Conservation (phyloP, 257 asterid species). For the Nicotiana noctiflora region DNA sequence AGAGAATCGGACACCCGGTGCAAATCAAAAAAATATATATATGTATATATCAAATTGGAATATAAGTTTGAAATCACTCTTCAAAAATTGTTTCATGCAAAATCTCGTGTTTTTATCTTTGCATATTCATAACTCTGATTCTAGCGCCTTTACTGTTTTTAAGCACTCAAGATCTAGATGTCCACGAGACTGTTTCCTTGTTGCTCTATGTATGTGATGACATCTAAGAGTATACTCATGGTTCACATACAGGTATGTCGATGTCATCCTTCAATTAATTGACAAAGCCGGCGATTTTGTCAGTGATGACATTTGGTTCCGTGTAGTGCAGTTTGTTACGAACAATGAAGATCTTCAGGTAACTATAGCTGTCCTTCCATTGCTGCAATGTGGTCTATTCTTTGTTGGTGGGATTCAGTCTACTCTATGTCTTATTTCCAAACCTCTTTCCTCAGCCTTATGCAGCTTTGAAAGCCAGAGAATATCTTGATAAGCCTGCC, state of each 20-base stretch:
- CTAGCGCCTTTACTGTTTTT: neutral
- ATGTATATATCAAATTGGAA: too few species aligned
- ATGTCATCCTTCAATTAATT: constrained; percentile 93
- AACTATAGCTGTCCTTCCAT: constrained; percentile 10
- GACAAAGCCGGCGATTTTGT: constrained; percentile 98
- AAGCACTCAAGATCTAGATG: neutral
- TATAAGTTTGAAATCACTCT: neutral
- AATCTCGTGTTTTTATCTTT: neutral
- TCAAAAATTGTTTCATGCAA: neutral
- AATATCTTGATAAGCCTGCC: constrained; percentile 89
- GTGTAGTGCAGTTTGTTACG: constrained; percentile 93
- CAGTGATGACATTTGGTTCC: constrained; percentile 98
- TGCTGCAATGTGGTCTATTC: constrained; percentile 1
- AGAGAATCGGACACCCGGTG: too few species aligned
- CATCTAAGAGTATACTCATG: constrained; percentile 1
- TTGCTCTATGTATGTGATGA: neutral
- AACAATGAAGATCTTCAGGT: constrained; percentile 96
- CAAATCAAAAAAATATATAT: too few species aligned
- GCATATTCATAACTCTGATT: neutral
- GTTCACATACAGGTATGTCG: constrained; percentile 68
- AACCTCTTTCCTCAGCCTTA: constrained; percentile 50
- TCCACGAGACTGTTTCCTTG: neutral
- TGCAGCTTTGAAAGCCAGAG: constrained; percentile 89
- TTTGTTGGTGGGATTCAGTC: neutral
- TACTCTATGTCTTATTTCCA: neutral